Evolutionary conservation across 768 basidiomycete species (phyloP).

Genomic region (Macrolepiota albuminosa): DNA sequence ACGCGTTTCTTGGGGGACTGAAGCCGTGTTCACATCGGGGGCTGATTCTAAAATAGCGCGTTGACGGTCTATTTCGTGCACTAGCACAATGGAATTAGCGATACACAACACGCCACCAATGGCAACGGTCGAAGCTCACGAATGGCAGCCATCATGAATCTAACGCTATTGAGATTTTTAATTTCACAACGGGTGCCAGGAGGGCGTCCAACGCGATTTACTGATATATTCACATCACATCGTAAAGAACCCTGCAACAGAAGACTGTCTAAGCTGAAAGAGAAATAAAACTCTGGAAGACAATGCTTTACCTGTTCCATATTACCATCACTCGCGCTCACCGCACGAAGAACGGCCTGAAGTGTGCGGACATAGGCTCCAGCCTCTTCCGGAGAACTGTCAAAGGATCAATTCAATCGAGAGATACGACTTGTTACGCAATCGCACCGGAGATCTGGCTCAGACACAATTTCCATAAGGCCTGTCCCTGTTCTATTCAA

Average conservation of each 20-base stretch:
- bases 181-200: conserved; percentile 89
- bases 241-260: conserved; percentile 77
- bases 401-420: conserved; percentile 19
- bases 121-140: conserved; percentile 39
- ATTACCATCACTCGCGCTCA: conserved; percentile 90
- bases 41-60: conserved; percentile 44
- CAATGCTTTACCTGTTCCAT: conserved; percentile 78
- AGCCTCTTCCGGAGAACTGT: conserved; percentile 81
- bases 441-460: conserved; percentile 75
- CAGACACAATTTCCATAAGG: conserved; percentile 94
- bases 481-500: conserved; percentile 88
- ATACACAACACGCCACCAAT: background rate
- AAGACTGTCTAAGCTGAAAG: background rate
- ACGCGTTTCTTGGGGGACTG: conserved; percentile 81
- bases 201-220: conserved; percentile 59
- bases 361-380: conserved; percentile 80
- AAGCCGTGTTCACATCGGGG: conserved; percentile 23
- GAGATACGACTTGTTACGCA: background rate
- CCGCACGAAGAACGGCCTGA: conserved; percentile 73
- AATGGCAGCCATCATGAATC: conserved; percentile 81
- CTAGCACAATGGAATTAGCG: conserved; percentile 32
- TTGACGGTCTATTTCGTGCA: conserved; percentile 79
- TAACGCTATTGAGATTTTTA: conserved; percentile 93
- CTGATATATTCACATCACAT: conserved; percentile 94
- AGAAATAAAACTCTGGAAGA: background rate